Evolutionary conservation across 495 filamentous ascomycete genomes (phyloP).

Genomic region (Penicillium samsonianum): DNA sequence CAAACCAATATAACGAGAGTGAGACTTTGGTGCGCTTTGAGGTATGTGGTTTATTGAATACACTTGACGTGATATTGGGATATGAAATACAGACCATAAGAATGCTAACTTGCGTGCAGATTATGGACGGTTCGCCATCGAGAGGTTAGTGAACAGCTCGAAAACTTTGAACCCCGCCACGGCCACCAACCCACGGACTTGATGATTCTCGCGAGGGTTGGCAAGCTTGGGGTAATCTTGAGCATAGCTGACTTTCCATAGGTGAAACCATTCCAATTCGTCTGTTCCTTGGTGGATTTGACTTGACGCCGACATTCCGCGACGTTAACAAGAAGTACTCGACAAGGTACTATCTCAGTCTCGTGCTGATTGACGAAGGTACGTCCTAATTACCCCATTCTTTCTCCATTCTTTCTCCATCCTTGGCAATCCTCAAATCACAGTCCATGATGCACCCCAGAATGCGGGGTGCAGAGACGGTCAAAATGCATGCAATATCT

Average conservation of each 20-base stretch:
- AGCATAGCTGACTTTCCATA: slow-evolving; percentile 37
- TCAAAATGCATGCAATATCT: slow-evolving; percentile 31
- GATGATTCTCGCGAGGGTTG: background rate
- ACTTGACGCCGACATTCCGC: slow-evolving; percentile 96
- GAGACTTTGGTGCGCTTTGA: slow-evolving; percentile 98
- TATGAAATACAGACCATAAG: background rate
- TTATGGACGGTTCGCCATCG: slow-evolving; percentile 98
- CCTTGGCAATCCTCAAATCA: background rate
- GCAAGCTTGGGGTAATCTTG: background rate
- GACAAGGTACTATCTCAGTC: slow-evolving; percentile 93
- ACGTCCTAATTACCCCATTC: slow-evolving; percentile 25
- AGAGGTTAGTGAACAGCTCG: slow-evolving; percentile 56
- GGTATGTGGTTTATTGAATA: slow-evolving; percentile 50
- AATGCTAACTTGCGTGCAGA: slow-evolving; percentile 54
- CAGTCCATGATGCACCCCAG: slow-evolving; percentile 3
- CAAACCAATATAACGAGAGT: slow-evolving; percentile 99
- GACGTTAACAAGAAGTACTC: slow-evolving; percentile 99
- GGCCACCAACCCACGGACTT: background rate
- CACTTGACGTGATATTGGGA: background rate
- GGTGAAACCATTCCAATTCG: slow-evolving; percentile 97
- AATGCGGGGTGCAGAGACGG: slow-evolving; percentile 8
- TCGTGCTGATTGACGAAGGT: slow-evolving; percentile 97
- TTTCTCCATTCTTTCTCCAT: slow-evolving; percentile 1
- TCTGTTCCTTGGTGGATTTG: slow-evolving; percentile 96
- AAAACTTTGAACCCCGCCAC: background rate